Evolutionary conservation across 768 basidiomycete species (phyloP).

Genomic region (Phylloporus sp.): DNA sequence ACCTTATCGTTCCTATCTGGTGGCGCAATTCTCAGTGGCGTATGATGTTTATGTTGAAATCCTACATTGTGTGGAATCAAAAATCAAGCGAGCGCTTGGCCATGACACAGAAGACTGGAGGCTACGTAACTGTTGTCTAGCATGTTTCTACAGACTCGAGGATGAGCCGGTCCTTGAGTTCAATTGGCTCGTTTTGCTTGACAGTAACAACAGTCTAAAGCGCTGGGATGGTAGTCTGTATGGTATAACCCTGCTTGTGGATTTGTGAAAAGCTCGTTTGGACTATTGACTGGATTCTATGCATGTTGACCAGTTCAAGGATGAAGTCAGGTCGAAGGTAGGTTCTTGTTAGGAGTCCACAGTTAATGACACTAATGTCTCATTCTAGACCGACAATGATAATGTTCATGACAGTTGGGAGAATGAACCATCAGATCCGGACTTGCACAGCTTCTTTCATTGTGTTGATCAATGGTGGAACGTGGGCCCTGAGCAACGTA

Average conservation of each 20-base stretch:
- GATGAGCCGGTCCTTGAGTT: conserved; percentile 3
- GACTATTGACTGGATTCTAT: not conserved
- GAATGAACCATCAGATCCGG: too few species aligned
- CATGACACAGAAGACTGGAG: conserved; percentile 2
- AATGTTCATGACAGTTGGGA: too few species aligned
- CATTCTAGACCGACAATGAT: too few species aligned
- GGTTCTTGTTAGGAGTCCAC: too few species aligned
- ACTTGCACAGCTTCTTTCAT: not conserved
- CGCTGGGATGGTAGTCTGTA: not conserved
- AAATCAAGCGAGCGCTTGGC: not conserved
- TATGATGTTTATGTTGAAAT: conserved; percentile 15
- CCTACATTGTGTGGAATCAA: not conserved
- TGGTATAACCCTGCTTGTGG: not conserved
- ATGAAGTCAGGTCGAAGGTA: too few species aligned
- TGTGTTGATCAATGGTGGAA: conserved; percentile 7
- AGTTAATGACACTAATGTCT: too few species aligned
- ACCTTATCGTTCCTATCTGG: conserved; percentile 1
- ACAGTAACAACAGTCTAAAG: conserved; percentile 12
- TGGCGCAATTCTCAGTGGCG: not conserved
- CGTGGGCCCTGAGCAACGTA: not conserved
- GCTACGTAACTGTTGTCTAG: conserved; percentile 5
- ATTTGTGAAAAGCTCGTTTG: not conserved
- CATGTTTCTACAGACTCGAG: conserved; percentile 8
- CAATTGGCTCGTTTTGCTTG: conserved; percentile 1
- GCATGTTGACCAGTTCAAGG: not conserved